Evolutionary conservation across 1,284 basidiomycete genomes (phyloP), one percentile per base, ranked within the genome.

Genomic region (Ceratobasidium sp.): DNA sequence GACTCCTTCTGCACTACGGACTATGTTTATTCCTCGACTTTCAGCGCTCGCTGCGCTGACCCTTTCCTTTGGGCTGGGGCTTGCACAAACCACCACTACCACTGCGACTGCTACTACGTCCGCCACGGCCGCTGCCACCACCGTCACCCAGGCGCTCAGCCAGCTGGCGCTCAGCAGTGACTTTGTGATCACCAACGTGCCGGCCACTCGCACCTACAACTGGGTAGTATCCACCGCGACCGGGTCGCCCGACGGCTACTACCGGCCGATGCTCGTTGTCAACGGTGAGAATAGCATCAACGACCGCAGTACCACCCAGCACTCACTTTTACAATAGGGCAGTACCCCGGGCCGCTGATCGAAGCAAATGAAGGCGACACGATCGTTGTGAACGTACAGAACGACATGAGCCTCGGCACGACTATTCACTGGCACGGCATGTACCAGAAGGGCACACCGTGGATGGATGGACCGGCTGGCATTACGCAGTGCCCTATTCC

Each of bases 401-500:
- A 82, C 78, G 66, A 74, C 34, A 73, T 80, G 37, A 68, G 74
- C 39, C 77, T 79, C 58, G 75, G 76, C 34, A 80, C 80, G 13
- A 74, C 79, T 0, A 76, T 82, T 7, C 81, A 81, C 75, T 81
- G 80, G 81, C 81, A 82, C 65, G 81, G 81, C 0, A 77, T 80
- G 56, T 76, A 74, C n/a, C 79, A 80, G 71, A 76, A 78, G 46
- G 78, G 76, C 5, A 77, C 77, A 13, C 78, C 77, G 53, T 80
- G 76, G 75, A 78, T 79, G 66, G 79, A 81, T 72, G 81, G 81
- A 13, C 77, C 79, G n/a, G 75, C 76, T 61, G 77, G 78, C 6
- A 78, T 82, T 37, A 80, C 81, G 46, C 82, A 82, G 75, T 84
- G 83, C 75, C 80, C 80, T 0, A 83, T 83, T 61, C 79, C 79